Percentiles rank a stretch among this genome's conserved stretches.
Evolutionary conservation across 2,329 filamentous ascomycete genomes (phyloP).

Genomic region (Coniosporium tulheliwenetii): DNA sequence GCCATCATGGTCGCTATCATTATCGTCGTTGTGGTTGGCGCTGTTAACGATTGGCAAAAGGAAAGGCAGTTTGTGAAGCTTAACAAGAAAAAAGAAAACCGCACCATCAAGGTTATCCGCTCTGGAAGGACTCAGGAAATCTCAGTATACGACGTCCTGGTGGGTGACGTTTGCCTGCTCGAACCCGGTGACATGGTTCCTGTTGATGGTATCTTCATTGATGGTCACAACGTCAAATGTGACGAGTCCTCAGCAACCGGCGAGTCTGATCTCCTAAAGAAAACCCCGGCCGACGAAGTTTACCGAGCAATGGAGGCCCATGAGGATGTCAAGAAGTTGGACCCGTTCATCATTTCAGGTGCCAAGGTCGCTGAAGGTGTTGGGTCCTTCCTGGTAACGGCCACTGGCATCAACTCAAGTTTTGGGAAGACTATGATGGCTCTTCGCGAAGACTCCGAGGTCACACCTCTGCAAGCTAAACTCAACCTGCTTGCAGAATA

Average conservation of each 20-base stretch:
- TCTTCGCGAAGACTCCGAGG: slow-evolving; percentile 58
- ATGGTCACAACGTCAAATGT: slow-evolving; percentile 52
- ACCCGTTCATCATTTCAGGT: slow-evolving; percentile 79
- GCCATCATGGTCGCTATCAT: slow-evolving; percentile 64
- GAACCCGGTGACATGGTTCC: slow-evolving; percentile 61
- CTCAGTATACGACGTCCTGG: slow-evolving; percentile 54
- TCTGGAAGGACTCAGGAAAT: slow-evolving; percentile 57
- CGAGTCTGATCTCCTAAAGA: slow-evolving; percentile 58
- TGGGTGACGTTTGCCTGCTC: slow-evolving; percentile 58
- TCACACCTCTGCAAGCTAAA: slow-evolving; percentile 65
- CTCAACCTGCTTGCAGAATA: slow-evolving; percentile 64
- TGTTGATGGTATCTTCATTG: slow-evolving; percentile 55
- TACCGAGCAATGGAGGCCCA: slow-evolving; percentile 47
- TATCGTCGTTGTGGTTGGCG: slow-evolving; percentile 61
- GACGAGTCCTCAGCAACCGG: slow-evolving; percentile 66
- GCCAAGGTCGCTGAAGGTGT: slow-evolving; percentile 64
- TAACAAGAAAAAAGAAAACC: slow-evolving; percentile 65
- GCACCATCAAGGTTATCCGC: slow-evolving; percentile 58
- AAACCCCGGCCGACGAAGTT: slow-evolving; percentile 49
- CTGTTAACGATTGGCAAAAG: slow-evolving; percentile 72
- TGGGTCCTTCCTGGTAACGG: slow-evolving; percentile 60
- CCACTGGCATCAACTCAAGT: slow-evolving; percentile 57
- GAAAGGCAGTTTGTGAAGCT: slow-evolving; percentile 67
- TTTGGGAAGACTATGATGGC: slow-evolving; percentile 70
- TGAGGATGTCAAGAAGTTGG: slow-evolving; percentile 48